Base-by-base conservation (phyloP, 495 filamentous ascomycete genomes). In the Aspergillus cavernicola region DNA sequence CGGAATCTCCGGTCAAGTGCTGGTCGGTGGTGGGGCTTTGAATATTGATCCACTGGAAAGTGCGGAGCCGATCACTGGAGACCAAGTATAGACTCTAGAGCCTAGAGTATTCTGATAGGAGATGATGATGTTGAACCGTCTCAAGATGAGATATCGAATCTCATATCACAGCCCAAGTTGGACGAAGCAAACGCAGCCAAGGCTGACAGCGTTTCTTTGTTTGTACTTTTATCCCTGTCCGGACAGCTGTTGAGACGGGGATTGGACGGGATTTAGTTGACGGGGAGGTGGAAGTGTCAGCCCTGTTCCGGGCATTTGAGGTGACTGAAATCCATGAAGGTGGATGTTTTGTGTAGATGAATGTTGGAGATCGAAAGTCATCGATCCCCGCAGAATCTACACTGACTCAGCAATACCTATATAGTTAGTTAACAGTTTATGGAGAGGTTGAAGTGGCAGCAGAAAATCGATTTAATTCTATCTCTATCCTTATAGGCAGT, bases 311-410 rank as follows among this genome's bases (percentile, higher is more conserved):
- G n/a, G n/a, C n/a, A n/a, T n/a, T n/a, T n/a, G n/a, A n/a, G n/a
- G n/a, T n/a, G n/a, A n/a, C n/a, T n/a, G n/a, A n/a, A n/a, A n/a
- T n/a, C n/a, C n/a, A n/a, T n/a, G n/a, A n/a, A n/a, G n/a, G n/a
- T n/a, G n/a, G n/a, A 51, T 36, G 23, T 26, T 2, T 16, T 18
- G 26, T 41, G 23, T 9, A 28, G 40, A 8, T 40, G 35, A 45
- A 48, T 13, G 49, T 32, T 44, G 47, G 16, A 29, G 40, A 58
- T 69, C 57, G 70, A 73, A 73, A 51, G 35, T 33, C 39, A 62
- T 73, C 61, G 68, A 73, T 60, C 54, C 60, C 64, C 65, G 59
- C 61, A 59, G 70, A 73, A 73, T 45, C 31, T 28, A 23, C 3
- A 22, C 57, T 71, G 64, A 69, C 54, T 71, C 61, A 71, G 66